A percentile compares a stretch with the other conserved stretches of the same genome.
Conservation (phyloP, 2,329 filamentous ascomycete genomes). For the Claviceps fusiformis region DNA sequence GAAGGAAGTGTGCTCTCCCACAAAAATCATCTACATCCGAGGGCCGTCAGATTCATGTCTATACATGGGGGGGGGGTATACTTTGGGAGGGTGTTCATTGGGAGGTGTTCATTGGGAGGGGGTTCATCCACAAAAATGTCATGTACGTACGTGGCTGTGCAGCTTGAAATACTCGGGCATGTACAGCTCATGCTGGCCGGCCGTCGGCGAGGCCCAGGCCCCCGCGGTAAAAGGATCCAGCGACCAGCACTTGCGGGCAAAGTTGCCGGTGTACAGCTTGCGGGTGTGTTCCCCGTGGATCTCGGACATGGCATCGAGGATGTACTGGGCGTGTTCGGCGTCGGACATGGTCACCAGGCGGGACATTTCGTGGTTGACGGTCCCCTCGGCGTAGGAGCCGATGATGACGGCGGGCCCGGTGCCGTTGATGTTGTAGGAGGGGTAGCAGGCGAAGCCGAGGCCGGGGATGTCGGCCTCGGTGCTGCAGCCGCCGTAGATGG, state of each 20-base stretch:
- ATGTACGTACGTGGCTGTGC: constrained; percentile 34
- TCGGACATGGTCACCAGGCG: constrained; percentile 30
- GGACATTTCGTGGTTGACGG: constrained; percentile 24
- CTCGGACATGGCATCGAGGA: constrained; percentile 52
- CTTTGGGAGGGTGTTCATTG: too few relatives aligned
- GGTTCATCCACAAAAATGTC: neutral
- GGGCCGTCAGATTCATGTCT: neutral
- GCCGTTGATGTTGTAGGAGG: constrained; percentile 48
- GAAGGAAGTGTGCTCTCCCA: constrained; percentile 56
- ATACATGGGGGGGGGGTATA: too few relatives aligned
- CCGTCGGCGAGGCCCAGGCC: constrained; percentile 45
- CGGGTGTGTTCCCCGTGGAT: constrained; percentile 48
- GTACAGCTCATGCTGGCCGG: constrained; percentile 56
- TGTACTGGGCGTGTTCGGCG: constrained; percentile 46
- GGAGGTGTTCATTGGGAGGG: too few relatives aligned
- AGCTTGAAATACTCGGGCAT: constrained; percentile 62
- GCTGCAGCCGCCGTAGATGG: constrained; percentile 52
- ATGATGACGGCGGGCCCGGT: constrained; percentile 47
- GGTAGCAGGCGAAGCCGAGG: constrained; percentile 52
- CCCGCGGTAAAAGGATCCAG: constrained; percentile 47
- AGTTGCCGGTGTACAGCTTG: constrained; percentile 51
- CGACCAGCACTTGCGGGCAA: constrained; percentile 52
- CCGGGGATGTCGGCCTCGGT: constrained; percentile 43
- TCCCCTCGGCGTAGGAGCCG: constrained; percentile 40
- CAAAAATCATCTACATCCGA: constrained; percentile 42